Conservation (phyloP, 192 early-diverging fungal genomes). For the Pilobolus umbonatus region DNA sequence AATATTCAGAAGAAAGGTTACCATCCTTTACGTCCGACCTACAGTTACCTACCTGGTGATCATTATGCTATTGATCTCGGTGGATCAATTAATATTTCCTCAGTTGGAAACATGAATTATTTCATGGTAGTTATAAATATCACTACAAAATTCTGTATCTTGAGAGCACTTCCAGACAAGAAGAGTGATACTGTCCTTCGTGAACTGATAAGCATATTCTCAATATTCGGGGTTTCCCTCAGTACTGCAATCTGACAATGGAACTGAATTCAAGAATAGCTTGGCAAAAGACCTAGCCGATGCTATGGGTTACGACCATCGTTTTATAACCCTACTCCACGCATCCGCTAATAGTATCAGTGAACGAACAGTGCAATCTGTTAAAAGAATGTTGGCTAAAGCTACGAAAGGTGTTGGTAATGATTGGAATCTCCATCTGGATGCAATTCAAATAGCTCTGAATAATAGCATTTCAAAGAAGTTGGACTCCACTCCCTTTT, state of each 20-base stretch:
- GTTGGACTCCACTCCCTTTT: too few species aligned
- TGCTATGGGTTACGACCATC: not conserved
- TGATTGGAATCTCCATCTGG: too few species aligned
- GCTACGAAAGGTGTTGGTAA: too few species aligned
- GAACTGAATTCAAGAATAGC: constrained; percentile 29
- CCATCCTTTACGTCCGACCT: constrained; percentile 20
- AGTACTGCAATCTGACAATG: constrained; percentile 37
- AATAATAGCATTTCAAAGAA: too few species aligned
- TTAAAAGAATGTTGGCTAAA: too few species aligned
- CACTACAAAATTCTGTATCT: constrained; percentile 28
- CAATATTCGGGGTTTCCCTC: constrained; percentile 22
- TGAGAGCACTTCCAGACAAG: constrained; percentile 5
- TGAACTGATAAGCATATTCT: constrained; percentile 11
- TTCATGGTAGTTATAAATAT: constrained; percentile 26
- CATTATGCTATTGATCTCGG: constrained; percentile 31
- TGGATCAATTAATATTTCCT: constrained; percentile 9
- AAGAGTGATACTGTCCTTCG: not conserved
- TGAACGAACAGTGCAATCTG: too few species aligned
- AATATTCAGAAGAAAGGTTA: constrained; percentile 33
- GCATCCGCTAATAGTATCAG: too few species aligned
- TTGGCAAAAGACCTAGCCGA: not conserved
- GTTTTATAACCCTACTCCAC: too few species aligned
- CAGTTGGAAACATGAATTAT: not conserved
- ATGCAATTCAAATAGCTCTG: too few species aligned
- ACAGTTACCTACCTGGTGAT: constrained; percentile 27